These are phyloP conservation scores for Monosporascus sp. DNA, from an alignment of 2,329 filamentous ascomycete genomes.

Conservation along the genomic window DNA sequence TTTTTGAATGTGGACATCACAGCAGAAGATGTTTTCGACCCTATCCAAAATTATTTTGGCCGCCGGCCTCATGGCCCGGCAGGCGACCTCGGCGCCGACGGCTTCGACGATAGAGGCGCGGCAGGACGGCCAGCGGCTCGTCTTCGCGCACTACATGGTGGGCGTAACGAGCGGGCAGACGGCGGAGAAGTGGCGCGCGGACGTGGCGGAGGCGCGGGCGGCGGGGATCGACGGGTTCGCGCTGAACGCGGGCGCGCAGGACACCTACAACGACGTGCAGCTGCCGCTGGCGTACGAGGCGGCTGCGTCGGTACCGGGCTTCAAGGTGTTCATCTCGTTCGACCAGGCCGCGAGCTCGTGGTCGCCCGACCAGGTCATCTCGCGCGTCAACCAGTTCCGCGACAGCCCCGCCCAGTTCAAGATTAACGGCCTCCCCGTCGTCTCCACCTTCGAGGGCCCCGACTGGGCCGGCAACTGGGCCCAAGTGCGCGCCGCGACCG, in stretches of 20 bases:
- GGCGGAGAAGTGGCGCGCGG: conserved; percentile 19
- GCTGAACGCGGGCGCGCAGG: conserved; percentile 19
- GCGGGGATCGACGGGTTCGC: conserved; percentile 25
- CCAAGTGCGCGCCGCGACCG: conserved; percentile 31
- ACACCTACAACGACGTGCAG: conserved; percentile 21
- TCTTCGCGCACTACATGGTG: conserved; percentile 26
- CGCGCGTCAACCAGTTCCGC: conserved; percentile 33
- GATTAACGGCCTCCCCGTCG: conserved; percentile 37
- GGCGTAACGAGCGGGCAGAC: conserved; percentile 22
- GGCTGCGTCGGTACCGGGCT: conserved; percentile 23
- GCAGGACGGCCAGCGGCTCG: conserved; percentile 9
- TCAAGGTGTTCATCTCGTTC: conserved; percentile 33
- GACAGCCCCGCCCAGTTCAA: conserved; percentile 33
- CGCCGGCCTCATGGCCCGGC: background rate
- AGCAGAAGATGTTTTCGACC: background rate
- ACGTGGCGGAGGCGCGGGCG: conserved; percentile 20
- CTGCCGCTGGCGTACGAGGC: conserved; percentile 28
- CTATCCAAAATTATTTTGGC: background rate
- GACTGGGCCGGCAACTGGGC: conserved; percentile 37
- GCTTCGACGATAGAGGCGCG: background rate
- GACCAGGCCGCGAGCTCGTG: conserved; percentile 27
- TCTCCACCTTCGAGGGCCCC: conserved; percentile 49
- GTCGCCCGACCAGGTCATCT: conserved; percentile 19
- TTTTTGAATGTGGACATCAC: too few species aligned
- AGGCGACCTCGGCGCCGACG: background rate